Evolutionary conservation across 139 green algal species (phyloP), one percentile per base, ranked within the genome.

Genomic region (Coccomyxa sp.): DNA sequence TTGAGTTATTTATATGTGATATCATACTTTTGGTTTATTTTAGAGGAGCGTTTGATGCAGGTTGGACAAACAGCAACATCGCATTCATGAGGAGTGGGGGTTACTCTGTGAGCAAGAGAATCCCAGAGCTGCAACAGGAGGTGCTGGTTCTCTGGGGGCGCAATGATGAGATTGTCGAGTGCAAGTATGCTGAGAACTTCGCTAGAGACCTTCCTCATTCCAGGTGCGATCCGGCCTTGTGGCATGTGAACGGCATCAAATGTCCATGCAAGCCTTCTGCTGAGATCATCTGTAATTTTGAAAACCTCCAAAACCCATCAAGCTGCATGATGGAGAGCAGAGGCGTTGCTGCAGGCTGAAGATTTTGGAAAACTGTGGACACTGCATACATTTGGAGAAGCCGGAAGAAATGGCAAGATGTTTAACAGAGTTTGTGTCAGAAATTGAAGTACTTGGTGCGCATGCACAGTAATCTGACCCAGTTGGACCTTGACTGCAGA

Each of bases 61-160:
- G 93, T 32, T 98, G 96, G 96, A 58, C 82, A 27, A 92, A 98
- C 16, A 94, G 93, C 51, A 98, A 96, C 80, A 84, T 98, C 58
- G 89, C 89, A 1, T 99, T 97, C 89, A 99, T 99, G 87, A 82
- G 85, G 60, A 94, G 90, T 60, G 96, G 96, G 4, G 96, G 96
- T 9, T 98, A 97, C 84, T 84, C 81, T 27, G 83, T 98, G 68
- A 93, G 67, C 25, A 67, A 83, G 30, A 31, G 74, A 30, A 71
- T 84, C 17, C 15, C 32, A 27, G 10, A 60, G 11, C 59, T 98
- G 25, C 27, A 88, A 27, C 87, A 92, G 87, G 84, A 90, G 27
- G 92, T 89, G 11, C 86, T 99, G 58, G 87, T 99, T 45, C 63
- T 99, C 31, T 99, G 97, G 97, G 97, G 97, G 30, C 84, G 91